Evolutionary conservation across 495 filamentous ascomycete genomes (phyloP).

Genomic region (Penicillium argentinense): DNA sequence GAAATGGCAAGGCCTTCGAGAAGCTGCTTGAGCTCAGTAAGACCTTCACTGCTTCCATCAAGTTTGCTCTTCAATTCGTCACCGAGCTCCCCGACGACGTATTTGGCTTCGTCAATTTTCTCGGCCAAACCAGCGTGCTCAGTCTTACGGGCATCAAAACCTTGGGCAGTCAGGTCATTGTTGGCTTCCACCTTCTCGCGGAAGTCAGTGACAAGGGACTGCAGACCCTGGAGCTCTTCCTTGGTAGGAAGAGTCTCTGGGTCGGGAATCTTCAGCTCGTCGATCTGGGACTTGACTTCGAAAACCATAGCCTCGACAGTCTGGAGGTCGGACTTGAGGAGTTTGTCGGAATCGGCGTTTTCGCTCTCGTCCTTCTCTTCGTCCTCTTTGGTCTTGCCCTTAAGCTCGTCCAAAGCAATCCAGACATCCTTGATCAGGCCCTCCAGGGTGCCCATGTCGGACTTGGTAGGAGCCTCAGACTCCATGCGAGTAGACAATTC

Average conservation of each 20-base stretch:
- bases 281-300: slow-evolving; percentile 74
- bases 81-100: slow-evolving; percentile 57
- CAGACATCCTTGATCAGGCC: slow-evolving; percentile 73
- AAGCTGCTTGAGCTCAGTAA: slow-evolving; percentile 57
- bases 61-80: slow-evolving; percentile 65
- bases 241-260: slow-evolving; percentile 62
- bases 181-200: slow-evolving; percentile 66
- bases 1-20: slow-evolving; percentile 62
- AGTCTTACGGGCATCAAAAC: slow-evolving; percentile 72
- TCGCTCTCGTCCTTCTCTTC: slow-evolving; percentile 59
- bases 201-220: slow-evolving; percentile 68
- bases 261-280: slow-evolving; percentile 67
- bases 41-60: slow-evolving; percentile 53
- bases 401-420: slow-evolving; percentile 72
- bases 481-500: slow-evolving; percentile 59
- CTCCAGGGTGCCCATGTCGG: slow-evolving; percentile 75
- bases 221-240: slow-evolving; percentile 61
- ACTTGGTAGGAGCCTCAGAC: slow-evolving; percentile 63
- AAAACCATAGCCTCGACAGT: slow-evolving; percentile 73
- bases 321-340: slow-evolving; percentile 77
- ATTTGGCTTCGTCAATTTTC: slow-evolving; percentile 58
- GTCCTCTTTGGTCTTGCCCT: slow-evolving; percentile 47
- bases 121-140: slow-evolving; percentile 60
- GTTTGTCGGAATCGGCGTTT: slow-evolving; percentile 61
- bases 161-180: slow-evolving; percentile 71